These are phyloP conservation scores for Plenodomus lindquistii DNA, from an alignment of 2,329 filamentous ascomycete species.

Conservation along the genomic window DNA sequence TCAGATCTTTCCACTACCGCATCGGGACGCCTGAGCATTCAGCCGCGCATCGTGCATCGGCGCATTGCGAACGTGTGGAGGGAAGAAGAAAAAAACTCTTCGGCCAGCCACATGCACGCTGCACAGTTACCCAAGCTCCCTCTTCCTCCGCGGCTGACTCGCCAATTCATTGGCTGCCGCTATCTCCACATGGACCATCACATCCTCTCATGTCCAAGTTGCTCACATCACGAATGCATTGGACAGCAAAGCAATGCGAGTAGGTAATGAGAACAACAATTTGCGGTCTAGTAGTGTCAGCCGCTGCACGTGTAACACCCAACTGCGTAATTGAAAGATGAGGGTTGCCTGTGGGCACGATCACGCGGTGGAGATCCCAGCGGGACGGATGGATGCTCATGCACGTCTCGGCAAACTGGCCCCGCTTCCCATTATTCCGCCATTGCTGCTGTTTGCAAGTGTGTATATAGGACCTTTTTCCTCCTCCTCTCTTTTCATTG, in stretches of 20 bases:
- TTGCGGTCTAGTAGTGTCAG: not conserved
- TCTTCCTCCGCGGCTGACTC: constrained; percentile 26
- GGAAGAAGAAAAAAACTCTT: constrained; percentile 15
- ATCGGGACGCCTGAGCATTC: constrained; percentile 8
- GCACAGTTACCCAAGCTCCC: constrained; percentile 16
- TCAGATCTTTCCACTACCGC: constrained; percentile 1
- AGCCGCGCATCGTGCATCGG: constrained; percentile 11
- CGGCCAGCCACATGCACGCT: constrained; percentile 2
- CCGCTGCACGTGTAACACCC: not conserved
- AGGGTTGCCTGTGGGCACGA: not conserved
- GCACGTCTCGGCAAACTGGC: constrained; percentile 10
- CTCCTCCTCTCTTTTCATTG: too few relatives aligned
- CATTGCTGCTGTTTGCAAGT: constrained; percentile 8
- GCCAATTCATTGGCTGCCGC: constrained; percentile 22
- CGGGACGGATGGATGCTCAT: constrained; percentile 19
- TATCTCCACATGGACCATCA: not conserved
- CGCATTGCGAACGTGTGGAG: constrained; percentile 25
- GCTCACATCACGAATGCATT: not conserved
- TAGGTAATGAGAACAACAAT: not conserved
- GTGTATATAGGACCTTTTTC: constrained; percentile 24
- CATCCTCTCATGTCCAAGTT: constrained; percentile 4
- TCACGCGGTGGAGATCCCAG: not conserved
- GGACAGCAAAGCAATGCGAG: not conserved
- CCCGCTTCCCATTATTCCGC: constrained; percentile 14
- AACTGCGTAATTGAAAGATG: not conserved